Conservation (phyloP, 2,329 filamentous ascomycete genomes). For the Penicillium fuscoglaucum region DNA sequence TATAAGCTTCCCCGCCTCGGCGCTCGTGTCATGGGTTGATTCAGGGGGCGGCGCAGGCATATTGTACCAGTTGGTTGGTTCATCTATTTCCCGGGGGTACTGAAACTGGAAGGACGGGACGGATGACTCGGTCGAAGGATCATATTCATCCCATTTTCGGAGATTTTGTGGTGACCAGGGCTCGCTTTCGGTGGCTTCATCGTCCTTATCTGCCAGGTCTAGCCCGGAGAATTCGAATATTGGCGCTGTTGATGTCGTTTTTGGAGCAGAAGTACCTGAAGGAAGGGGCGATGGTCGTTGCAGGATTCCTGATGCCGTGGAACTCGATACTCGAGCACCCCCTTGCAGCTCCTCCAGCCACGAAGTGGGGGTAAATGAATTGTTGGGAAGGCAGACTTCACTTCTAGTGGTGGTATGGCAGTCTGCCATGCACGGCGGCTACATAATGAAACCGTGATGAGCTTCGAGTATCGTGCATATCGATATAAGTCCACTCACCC, state of each 20-base stretch:
- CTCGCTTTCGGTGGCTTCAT: neutral
- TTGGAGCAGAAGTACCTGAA: neutral
- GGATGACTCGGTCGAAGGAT: neutral
- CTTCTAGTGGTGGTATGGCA: neutral
- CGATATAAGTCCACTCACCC: neutral
- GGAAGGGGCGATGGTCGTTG: neutral
- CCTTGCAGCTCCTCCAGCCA: neutral
- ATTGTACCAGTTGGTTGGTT: neutral
- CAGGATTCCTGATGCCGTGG: neutral
- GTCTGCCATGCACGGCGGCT: neutral
- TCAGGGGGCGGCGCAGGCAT: neutral
- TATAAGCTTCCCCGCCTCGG: neutral
- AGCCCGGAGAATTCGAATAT: neutral
- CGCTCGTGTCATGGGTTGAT: neutral
- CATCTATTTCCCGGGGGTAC: neutral
- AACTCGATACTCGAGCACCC: neutral
- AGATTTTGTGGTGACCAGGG: neutral
- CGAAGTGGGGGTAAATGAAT: neutral
- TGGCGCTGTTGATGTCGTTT: neutral
- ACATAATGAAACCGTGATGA: neutral
- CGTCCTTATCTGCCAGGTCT: neutral
- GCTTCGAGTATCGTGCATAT: neutral
- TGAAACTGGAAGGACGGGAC: neutral
- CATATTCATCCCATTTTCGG: neutral
- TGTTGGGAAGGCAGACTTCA: neutral